Conservation (phyloP, 805 yeast genomes). For the Wickerhamiella qilinensis region DNA sequence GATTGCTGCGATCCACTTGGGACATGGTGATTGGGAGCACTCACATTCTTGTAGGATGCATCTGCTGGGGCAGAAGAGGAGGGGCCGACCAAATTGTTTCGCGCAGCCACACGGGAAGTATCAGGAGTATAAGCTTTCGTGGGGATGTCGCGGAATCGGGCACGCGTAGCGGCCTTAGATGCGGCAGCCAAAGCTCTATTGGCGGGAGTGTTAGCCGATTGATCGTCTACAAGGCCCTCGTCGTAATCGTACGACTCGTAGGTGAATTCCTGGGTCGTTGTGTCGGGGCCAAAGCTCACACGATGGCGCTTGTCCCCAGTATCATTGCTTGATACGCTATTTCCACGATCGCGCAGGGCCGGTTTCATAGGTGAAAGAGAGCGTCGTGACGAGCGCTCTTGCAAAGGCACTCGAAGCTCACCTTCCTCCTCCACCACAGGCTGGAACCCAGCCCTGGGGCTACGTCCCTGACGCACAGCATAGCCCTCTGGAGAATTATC, state of each 20-base stretch:
- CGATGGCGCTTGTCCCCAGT: neutral
- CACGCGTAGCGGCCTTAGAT: conserved; percentile 8
- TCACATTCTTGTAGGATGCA: neutral
- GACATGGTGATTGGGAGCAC: neutral
- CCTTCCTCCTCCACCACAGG: neutral
- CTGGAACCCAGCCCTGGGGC: neutral
- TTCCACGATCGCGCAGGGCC: conserved; percentile 15
- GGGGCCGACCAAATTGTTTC: too few relatives aligned
- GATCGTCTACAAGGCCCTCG: conserved; percentile 1
- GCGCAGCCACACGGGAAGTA: neutral
- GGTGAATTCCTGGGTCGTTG: conserved; percentile 10
- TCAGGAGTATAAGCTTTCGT: neutral
- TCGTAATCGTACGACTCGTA: conserved; percentile 13
- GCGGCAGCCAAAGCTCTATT: conserved; percentile 7
- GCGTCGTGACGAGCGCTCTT: conserved; percentile 5
- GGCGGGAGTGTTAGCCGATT: neutral
- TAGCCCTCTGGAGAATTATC: neutral
- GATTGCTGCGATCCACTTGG: neutral
- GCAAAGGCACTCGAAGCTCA: neutral
- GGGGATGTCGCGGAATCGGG: conserved; percentile 2
- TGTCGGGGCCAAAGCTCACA: conserved; percentile 1
- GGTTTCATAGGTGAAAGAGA: conserved; percentile 21
- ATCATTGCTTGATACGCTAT: neutral
- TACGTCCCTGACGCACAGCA: neutral
- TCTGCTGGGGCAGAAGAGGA: neutral